Conservation (phyloP, 169 alveolate species). For the Babesia microti region DNA sequence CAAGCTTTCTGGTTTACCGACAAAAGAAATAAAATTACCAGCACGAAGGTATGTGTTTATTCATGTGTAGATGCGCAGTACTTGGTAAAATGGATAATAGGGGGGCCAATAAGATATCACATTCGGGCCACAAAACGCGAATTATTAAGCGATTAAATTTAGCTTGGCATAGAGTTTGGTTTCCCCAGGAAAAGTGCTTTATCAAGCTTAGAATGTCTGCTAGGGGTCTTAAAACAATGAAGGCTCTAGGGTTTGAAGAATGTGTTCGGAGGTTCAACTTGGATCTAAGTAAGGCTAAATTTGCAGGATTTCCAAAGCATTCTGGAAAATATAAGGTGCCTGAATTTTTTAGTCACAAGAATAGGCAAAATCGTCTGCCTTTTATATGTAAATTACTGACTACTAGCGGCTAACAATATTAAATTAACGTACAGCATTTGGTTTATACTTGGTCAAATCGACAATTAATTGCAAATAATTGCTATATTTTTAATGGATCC, state of each 20-base stretch:
- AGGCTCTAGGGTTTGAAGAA: slow-evolving; percentile 65
- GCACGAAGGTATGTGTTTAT: slow-evolving; percentile 47
- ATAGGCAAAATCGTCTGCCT: too few relatives aligned
- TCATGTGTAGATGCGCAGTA: slow-evolving; percentile 56
- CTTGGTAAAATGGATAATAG: slow-evolving; percentile 77
- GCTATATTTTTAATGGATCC: not conserved
- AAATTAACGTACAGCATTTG: not conserved
- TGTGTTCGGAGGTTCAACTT: slow-evolving; percentile 65
- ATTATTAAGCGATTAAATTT: slow-evolving; percentile 60
- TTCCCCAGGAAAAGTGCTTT: slow-evolving; percentile 51
- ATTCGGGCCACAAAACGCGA: slow-evolving; percentile 58
- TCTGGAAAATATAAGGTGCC: slow-evolving; percentile 5
- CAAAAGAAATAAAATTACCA: slow-evolving; percentile 56
- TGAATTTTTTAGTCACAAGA: slow-evolving; percentile 1
- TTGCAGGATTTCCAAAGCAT: slow-evolving; percentile 60
- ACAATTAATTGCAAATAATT: not conserved
- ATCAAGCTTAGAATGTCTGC: slow-evolving; percentile 62
- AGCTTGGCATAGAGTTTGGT: slow-evolving; percentile 65
- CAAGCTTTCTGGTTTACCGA: slow-evolving; percentile 57
- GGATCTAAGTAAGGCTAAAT: slow-evolving; percentile 59
- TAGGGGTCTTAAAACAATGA: slow-evolving; percentile 69
- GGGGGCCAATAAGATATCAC: slow-evolving; percentile 60
- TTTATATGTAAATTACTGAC: not conserved
- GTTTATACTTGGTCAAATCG: not conserved
- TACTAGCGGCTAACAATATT: not conserved